These are phyloP conservation scores for Myriosclerotinia duriaeana DNA, from an alignment of 2,329 filamentous ascomycete species.

Conservation along the genomic window DNA sequence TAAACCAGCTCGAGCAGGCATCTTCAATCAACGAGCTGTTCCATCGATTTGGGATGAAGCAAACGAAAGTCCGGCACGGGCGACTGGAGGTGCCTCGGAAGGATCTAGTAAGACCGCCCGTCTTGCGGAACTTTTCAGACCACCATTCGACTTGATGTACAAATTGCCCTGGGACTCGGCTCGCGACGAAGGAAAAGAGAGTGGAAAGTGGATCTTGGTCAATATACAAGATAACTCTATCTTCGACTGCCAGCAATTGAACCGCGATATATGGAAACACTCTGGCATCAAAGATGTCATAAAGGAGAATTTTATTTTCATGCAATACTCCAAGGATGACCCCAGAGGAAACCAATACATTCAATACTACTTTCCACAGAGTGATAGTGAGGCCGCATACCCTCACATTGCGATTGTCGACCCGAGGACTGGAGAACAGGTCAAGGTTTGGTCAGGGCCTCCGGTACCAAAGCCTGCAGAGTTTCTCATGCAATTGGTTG, in stretches of 20 bases:
- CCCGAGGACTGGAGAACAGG: conserved; percentile 91
- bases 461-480: conserved; percentile 75
- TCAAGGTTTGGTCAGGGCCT: conserved; percentile 90
- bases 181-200: conserved; percentile 79
- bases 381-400: conserved; percentile 84
- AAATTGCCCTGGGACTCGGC: conserved; percentile 79
- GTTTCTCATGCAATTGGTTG: conserved; percentile 86
- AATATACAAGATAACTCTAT: conserved; percentile 93
- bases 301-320: conserved; percentile 88
- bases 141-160: conserved; percentile 87
- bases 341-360: conserved; percentile 75
- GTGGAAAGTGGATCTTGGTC: conserved; percentile 91
- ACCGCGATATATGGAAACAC: conserved; percentile 96
- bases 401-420: conserved; percentile 96
- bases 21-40: conserved; percentile 64
- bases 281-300: conserved; percentile 74
- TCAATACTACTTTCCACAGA: conserved; percentile 80
- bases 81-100: conserved; percentile 65
- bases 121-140: conserved; percentile 88
- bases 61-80: conserved; percentile 52
- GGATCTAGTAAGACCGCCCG: conserved; percentile 68
- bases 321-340: conserved; percentile 90
- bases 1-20: conserved; percentile 52
- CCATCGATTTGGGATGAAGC: conserved; percentile 50
- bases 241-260: conserved; percentile 92